Conservation (phyloP, 805 yeast species). For the Blastobotrys robertii region DNA sequence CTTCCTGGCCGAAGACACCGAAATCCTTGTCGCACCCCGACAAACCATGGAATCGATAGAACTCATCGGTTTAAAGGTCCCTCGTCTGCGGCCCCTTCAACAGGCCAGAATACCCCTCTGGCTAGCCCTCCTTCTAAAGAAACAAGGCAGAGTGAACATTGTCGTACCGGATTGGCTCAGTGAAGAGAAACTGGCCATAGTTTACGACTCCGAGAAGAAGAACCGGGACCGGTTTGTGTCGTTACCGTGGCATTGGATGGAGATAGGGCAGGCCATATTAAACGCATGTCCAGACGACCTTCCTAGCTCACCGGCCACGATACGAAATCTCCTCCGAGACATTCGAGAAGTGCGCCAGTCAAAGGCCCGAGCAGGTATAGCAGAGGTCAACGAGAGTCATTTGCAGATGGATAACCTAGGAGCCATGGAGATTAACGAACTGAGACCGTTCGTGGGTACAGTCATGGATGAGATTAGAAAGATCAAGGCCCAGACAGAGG, state of each 20-base stretch:
- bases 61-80: slow-evolving; percentile 43
- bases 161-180: slow-evolving; percentile 82
- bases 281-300: slow-evolving; percentile 71
- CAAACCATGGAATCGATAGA: slow-evolving; percentile 56
- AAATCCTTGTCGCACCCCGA: slow-evolving; percentile 67
- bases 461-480: slow-evolving; percentile 72
- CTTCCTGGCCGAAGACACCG: slow-evolving; percentile 76
- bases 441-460: slow-evolving; percentile 69
- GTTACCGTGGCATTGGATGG: slow-evolving; percentile 87
- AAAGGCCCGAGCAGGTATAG: slow-evolving; percentile 73
- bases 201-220: slow-evolving; percentile 57
- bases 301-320: slow-evolving; percentile 56
- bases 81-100: slow-evolving; percentile 56
- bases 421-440: slow-evolving; percentile 75
- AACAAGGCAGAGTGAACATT: slow-evolving; percentile 77
- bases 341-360: slow-evolving; percentile 72
- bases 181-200: slow-evolving; percentile 40
- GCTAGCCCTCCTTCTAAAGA: slow-evolving; percentile 75
- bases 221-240: slow-evolving; percentile 33
- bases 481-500: slow-evolving; percentile 33
- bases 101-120: slow-evolving; percentile 70
- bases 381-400: slow-evolving; percentile 70
- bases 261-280: slow-evolving; percentile 60
- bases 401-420: slow-evolving; percentile 76
- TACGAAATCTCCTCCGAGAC: slow-evolving; percentile 69